Evolutionary conservation across 352 stramenopile species (phyloP).

Genomic region (Phytophthora cajani): DNA sequence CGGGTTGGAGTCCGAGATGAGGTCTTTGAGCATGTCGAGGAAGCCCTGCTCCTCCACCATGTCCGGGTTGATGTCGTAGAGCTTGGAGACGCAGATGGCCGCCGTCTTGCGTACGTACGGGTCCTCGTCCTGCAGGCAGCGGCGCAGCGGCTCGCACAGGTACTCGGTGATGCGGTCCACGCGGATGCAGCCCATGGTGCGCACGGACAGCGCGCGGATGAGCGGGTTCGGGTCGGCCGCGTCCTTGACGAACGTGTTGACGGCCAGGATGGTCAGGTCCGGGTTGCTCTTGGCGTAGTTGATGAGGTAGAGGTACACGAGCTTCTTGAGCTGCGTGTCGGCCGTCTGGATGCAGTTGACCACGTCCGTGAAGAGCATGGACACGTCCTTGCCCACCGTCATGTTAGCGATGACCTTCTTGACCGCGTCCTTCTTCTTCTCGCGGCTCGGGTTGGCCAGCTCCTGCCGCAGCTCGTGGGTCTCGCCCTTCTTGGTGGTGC

Average conservation of each 20-base stretch:
- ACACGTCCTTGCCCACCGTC: slow-evolving; percentile 99
- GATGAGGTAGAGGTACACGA: slow-evolving; percentile 99
- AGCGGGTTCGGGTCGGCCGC: slow-evolving; percentile 92
- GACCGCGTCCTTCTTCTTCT: slow-evolving; percentile 99
- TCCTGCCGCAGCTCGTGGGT: slow-evolving; percentile 98
- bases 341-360: slow-evolving; percentile 99
- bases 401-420: slow-evolving; percentile 99
- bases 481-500: slow-evolving; percentile 98
- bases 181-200: slow-evolving; percentile 99
- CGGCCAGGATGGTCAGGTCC: slow-evolving; percentile 98
- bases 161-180: slow-evolving; percentile 99
- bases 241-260: slow-evolving; percentile 99
- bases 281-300: slow-evolving; percentile 99
- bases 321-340: slow-evolving; percentile 99
- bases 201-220: slow-evolving; percentile 97
- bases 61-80: slow-evolving; percentile 99
- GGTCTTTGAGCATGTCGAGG: slow-evolving; percentile 96
- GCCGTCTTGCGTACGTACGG: slow-evolving; percentile 99
- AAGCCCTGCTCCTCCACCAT: slow-evolving; percentile 97
- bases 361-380: slow-evolving; percentile 99
- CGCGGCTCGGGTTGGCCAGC: slow-evolving; percentile 95
- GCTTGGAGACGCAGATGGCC: slow-evolving; percentile 99
- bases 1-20: slow-evolving; percentile 98
- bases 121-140: slow-evolving; percentile 95
- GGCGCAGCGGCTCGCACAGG: slow-evolving; percentile 96